Evolutionary conservation across 257 asterid species (phyloP).

Genomic region (Ligustrum vulgare): DNA sequence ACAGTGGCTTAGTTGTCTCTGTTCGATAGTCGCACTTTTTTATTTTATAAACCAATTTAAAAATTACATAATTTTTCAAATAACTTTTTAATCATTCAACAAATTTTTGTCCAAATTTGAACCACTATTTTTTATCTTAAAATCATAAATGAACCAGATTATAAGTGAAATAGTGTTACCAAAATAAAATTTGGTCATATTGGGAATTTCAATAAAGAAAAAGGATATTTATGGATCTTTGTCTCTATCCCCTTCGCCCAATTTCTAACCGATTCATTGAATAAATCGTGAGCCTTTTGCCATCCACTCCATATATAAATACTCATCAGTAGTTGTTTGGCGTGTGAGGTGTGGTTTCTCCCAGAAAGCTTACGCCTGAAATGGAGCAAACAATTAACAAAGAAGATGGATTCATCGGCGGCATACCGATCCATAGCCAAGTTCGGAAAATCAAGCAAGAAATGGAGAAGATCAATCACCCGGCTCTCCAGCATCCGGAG

Average conservation of each 20-base stretch:
- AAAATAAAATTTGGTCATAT: too few relatives aligned
- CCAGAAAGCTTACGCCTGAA: background rate
- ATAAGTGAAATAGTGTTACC: too few relatives aligned
- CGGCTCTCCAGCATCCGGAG: background rate
- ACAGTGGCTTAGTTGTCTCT: too few relatives aligned
- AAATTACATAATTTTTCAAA: too few relatives aligned
- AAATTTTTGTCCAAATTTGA: too few relatives aligned
- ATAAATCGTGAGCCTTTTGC: background rate
- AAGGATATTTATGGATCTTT: background rate
- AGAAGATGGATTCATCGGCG: background rate
- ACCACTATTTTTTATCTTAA: too few relatives aligned
- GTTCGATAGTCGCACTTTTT: too few relatives aligned
- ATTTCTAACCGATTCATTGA: background rate
- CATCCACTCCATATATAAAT: background rate
- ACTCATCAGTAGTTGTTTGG: background rate
- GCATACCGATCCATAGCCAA: conserved; percentile 6
- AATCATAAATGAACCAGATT: too few relatives aligned
- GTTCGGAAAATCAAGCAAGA: conserved; percentile 5
- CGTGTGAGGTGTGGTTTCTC: background rate
- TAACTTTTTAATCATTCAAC: too few relatives aligned
- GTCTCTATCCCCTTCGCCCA: background rate
- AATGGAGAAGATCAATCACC: conserved; percentile 12
- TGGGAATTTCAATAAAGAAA: background rate
- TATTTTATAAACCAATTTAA: too few relatives aligned
- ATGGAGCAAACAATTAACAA: background rate